Conservation (phyloP, 495 filamentous ascomycete species). For the Barbatosphaeria neglecta region DNA sequence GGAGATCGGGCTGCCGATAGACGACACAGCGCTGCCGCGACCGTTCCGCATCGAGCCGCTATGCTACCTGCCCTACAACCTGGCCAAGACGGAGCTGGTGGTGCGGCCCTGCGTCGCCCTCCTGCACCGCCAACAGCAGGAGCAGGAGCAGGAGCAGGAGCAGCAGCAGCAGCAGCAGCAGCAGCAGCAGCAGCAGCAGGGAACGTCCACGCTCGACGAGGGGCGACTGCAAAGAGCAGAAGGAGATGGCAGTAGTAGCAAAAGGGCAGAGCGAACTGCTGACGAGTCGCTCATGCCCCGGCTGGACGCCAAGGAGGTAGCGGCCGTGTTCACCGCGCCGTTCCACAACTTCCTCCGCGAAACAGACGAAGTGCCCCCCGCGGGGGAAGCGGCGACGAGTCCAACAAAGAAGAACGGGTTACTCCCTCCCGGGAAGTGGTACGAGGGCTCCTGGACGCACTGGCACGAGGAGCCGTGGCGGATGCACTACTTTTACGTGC, state of each 20-base stretch:
- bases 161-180: no score
- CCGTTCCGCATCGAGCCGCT: slow-evolving; percentile 77
- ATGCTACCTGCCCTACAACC: slow-evolving; percentile 66
- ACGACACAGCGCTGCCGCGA: slow-evolving; percentile 46
- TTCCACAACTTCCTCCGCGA: slow-evolving; percentile 58
- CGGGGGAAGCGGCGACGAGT: slow-evolving; percentile 5
- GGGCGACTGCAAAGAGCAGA: no score
- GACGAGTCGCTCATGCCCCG: slow-evolving; percentile 65
- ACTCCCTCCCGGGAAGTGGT: slow-evolving; percentile 51
- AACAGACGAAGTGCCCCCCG: slow-evolving; percentile 30
- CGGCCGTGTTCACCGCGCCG: slow-evolving; percentile 78
- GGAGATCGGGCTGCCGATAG: slow-evolving; percentile 75
- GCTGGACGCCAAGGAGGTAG: slow-evolving; percentile 76
- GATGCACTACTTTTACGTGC: slow-evolving; percentile 86
- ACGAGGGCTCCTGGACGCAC: slow-evolving; percentile 52
- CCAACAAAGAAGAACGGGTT: slow-evolving; percentile 11
- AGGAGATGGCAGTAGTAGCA: no score
- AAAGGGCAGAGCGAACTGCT: no score
- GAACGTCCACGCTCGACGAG: no score
- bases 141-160: no score
- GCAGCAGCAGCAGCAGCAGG: no score
- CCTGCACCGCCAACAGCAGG: no score
- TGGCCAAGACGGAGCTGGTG: slow-evolving; percentile 69
- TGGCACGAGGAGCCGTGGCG: slow-evolving; percentile 54
- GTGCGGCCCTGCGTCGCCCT: slow-evolving; percentile 82